A percentile compares a stretch with the other conserved stretches of the same genome.
Evolutionary conservation across 805 yeast species (phyloP).

Genomic region (Phaffomyces opuntiae): DNA sequence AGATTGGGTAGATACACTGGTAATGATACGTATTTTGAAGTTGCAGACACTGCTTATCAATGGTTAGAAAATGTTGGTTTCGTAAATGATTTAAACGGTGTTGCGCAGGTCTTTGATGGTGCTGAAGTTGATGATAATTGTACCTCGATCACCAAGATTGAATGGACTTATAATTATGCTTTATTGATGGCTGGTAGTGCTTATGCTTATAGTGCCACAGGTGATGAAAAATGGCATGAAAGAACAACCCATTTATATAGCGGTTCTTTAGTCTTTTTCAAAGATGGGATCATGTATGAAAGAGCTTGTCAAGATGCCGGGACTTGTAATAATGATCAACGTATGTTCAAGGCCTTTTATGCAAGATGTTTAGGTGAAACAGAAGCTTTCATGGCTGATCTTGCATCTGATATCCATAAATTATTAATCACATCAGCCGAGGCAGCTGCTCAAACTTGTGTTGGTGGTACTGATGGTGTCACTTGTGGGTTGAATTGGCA

Average conservation of each 20-base stretch:
- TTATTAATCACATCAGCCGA: constrained; percentile 44
- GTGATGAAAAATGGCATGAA: constrained; percentile 41
- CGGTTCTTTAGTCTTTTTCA: constrained; percentile 43
- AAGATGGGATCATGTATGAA: constrained; percentile 50
- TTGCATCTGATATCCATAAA: constrained; percentile 35
- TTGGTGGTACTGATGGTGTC: constrained; percentile 67
- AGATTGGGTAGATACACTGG: constrained; percentile 57
- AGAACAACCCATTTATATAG: constrained; percentile 37
- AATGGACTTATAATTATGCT: constrained; percentile 72
- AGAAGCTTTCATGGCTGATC: constrained; percentile 42
- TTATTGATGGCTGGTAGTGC: constrained; percentile 62
- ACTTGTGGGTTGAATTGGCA: constrained; percentile 75
- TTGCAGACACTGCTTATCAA: constrained; percentile 48
- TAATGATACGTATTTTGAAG: constrained; percentile 45
- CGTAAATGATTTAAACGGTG: constrained; percentile 29
- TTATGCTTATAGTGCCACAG: constrained; percentile 57
- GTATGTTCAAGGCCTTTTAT: constrained; percentile 67
- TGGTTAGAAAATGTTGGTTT: constrained; percentile 50
- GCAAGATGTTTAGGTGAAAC: constrained; percentile 58
- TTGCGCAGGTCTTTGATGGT: constrained; percentile 47
- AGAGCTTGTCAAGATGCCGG: constrained; percentile 46
- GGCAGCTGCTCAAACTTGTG: constrained; percentile 65
- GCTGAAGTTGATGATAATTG: constrained; percentile 45
- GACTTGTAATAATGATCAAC: constrained; percentile 65
- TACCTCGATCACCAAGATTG: constrained; percentile 37